A percentile compares a stretch with the other conserved stretches of the same genome.
Conservation (phyloP, 2,329 filamentous ascomycete genomes). For the Clarireedia hainanense region DNA sequence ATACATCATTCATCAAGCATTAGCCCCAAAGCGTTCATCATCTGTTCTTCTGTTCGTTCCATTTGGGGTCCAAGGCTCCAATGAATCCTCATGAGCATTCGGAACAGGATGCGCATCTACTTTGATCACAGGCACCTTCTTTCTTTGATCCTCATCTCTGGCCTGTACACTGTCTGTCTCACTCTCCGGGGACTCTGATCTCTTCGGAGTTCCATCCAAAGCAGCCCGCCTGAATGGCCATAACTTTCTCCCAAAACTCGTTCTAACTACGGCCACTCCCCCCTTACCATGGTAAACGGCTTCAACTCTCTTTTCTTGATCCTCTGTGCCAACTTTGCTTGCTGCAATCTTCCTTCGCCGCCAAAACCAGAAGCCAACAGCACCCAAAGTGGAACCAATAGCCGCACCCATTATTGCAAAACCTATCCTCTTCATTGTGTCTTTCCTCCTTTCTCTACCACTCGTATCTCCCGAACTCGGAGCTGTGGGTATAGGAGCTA, state of each 20-base stretch:
- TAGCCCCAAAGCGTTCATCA: neutral
- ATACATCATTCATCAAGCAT: neutral
- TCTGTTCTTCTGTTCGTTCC: neutral
- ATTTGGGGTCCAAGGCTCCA: neutral
- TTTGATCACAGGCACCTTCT: neutral
- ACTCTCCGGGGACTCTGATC: neutral
- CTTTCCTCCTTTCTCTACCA: neutral
- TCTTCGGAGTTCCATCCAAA: neutral
- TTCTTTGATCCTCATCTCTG: too few relatives aligned
- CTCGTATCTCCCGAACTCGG: neutral
- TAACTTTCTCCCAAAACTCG: too few relatives aligned
- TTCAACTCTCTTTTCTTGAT: neutral
- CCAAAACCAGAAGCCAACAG: neutral
- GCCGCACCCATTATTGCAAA: neutral
- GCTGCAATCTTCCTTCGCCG: neutral
- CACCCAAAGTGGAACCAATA: neutral
- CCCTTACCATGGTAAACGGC: too few relatives aligned
- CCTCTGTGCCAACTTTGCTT: neutral
- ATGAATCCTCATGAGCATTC: neutral
- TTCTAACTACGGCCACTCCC: too few relatives aligned
- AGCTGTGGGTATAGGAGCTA: constrained; percentile 2
- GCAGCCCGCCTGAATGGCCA: neutral
- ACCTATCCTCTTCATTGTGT: neutral
- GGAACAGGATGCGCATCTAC: neutral
- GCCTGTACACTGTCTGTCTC: neutral